These are phyloP conservation scores for Mycena belliarum DNA, from an alignment of 768 basidiomycete genomes.

Conservation along the genomic window DNA sequence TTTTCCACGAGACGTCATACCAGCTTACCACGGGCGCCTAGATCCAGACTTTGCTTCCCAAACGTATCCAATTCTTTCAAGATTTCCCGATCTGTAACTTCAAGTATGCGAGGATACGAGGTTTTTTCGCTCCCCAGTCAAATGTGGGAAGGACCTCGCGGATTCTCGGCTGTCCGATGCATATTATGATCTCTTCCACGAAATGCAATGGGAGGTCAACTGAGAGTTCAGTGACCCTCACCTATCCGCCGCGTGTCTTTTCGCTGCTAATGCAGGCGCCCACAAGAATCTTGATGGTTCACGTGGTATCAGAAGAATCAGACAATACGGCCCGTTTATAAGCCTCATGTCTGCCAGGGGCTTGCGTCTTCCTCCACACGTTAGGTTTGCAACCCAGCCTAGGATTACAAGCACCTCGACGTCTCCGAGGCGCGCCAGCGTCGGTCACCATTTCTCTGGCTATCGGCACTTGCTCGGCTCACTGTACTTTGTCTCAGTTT, in stretches of 20 bases:
- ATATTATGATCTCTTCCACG: too few species aligned
- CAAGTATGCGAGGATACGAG: too few species aligned
- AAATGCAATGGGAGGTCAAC: too few species aligned
- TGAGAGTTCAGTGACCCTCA: neutral
- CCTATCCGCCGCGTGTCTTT: conserved; percentile 5
- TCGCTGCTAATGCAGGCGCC: conserved; percentile 5
- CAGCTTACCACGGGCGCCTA: neutral
- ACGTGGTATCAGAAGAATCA: conserved; percentile 19
- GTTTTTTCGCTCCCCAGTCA: too few species aligned
- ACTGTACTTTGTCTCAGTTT: neutral
- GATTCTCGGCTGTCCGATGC: too few species aligned
- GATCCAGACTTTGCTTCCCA: too few species aligned
- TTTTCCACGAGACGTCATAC: neutral
- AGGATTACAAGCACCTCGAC: neutral
- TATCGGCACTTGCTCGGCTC: neutral
- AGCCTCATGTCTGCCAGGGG: conserved; percentile 14
- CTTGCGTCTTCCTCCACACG: neutral
- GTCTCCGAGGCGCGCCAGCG: neutral
- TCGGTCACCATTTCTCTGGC: neutral
- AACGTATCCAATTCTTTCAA: too few species aligned
- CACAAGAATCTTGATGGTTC: conserved; percentile 15
- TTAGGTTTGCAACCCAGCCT: neutral
- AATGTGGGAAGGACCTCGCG: too few species aligned
- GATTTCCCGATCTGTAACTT: too few species aligned
- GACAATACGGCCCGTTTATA: conserved; percentile 10